A percentile compares a stretch with the other conserved stretches of the same genome.
phyloP scores from a whole-genome alignment of 345 rosid genomes.

The Salix brachista region DNA sequence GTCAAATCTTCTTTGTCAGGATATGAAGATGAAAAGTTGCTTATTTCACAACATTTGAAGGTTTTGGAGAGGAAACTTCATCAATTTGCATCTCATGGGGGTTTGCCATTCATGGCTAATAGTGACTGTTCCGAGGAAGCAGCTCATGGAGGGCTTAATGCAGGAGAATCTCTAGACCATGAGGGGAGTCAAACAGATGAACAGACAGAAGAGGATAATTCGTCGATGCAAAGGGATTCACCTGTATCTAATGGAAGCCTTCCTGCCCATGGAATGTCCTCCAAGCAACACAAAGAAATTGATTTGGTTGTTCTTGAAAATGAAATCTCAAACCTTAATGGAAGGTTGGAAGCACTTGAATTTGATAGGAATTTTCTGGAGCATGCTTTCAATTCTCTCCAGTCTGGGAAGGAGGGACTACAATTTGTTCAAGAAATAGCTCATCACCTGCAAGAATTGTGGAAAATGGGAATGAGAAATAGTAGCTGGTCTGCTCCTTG shows the following conservation, averaged over 20 bases:
- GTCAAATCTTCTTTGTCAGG: constrained; percentile 22
- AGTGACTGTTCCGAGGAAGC: constrained; percentile 18
- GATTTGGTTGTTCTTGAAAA: constrained; percentile 32
- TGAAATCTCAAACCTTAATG: constrained; percentile 45
- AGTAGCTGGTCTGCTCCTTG: constrained; percentile 20
- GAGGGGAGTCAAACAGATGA: constrained; percentile 8
- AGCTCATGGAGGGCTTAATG: constrained; percentile 14
- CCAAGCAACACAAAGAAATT: constrained; percentile 8
- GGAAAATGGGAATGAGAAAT: constrained; percentile 21
- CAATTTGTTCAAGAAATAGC: constrained; percentile 43
- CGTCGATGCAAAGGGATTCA: background rate
- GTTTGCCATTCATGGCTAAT: constrained; percentile 19
- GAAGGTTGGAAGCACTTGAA: constrained; percentile 52
- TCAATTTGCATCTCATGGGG: constrained; percentile 18
- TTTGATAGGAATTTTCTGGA: constrained; percentile 36
- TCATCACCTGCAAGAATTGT: constrained; percentile 39
- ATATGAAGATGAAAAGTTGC: constrained; percentile 35
- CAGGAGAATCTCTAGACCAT: constrained; percentile 13
- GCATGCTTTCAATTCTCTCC: constrained; percentile 39
- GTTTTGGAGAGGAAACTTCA: constrained; percentile 43
- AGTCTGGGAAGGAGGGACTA: constrained; percentile 38
- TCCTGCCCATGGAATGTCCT: constrained; percentile 12
- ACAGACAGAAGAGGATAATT: constrained; percentile 11
- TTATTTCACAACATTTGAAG: constrained; percentile 29
- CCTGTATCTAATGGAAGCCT: constrained; percentile 10